Evolutionary conservation across 2,329 filamentous ascomycete genomes (phyloP).

Genomic region (Emydomyces testavorans): DNA sequence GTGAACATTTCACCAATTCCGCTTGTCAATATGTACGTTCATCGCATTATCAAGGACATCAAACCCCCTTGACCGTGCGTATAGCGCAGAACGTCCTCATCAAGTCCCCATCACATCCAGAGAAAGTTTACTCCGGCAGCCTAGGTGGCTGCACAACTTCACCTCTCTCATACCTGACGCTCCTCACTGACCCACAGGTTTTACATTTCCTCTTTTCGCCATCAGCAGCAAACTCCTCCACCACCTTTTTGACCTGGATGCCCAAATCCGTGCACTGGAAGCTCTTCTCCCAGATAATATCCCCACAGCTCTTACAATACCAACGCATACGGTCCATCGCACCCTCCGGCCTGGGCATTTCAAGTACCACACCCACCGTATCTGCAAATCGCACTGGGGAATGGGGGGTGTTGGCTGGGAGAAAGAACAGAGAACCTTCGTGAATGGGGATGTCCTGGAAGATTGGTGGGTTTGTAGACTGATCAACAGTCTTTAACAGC

Average conservation of each 20-base stretch:
- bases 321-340: conserved; percentile 72
- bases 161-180: conserved; percentile 35
- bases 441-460: conserved; percentile 82
- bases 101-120: too few species aligned
- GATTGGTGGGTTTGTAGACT: conserved; percentile 36
- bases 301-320: conserved; percentile 67
- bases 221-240: conserved; percentile 65
- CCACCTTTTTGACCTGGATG: conserved; percentile 85
- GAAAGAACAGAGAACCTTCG: conserved; percentile 86
- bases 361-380: conserved; percentile 87
- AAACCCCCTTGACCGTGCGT: too few species aligned
- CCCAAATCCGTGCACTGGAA: conserved; percentile 88
- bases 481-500: conserved; percentile 83
- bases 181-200: conserved; percentile 64
- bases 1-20: too few species aligned
- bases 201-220: conserved; percentile 61
- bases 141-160: conserved; percentile 35
- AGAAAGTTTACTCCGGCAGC: conserved; percentile 23
- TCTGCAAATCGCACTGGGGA: conserved; percentile 88
- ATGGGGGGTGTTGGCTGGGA: conserved; percentile 90
- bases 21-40: too few species aligned
- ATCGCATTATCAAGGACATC: too few species aligned
- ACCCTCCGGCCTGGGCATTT: conserved; percentile 62
- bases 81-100: too few species aligned
- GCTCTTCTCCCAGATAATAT: conserved; percentile 68